Conservation (phyloP, 192 early-diverging fungal genomes). For the Umbelopsis sp. region DNA sequence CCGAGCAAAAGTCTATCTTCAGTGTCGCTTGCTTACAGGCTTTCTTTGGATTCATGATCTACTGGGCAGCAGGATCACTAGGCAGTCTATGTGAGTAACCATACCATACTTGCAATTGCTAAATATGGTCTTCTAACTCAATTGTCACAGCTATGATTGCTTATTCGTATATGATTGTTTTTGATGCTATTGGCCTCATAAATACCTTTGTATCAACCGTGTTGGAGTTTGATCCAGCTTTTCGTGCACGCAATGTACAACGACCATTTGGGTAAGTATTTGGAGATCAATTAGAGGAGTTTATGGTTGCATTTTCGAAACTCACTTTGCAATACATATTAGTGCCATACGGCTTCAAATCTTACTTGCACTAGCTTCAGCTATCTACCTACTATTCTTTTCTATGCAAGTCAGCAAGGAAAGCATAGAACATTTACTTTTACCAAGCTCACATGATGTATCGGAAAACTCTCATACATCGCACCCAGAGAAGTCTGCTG, state of each 20-base stretch:
- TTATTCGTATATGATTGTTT: constrained; percentile 52
- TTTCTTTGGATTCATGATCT: constrained; percentile 44
- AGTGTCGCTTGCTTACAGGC: constrained; percentile 51
- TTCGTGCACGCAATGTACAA: constrained; percentile 47
- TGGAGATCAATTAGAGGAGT: not conserved
- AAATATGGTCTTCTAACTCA: not conserved
- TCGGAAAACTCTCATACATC: constrained; percentile 25
- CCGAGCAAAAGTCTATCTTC: constrained; percentile 57
- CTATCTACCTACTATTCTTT: constrained; percentile 56
- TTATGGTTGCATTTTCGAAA: not conserved
- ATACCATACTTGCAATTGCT: not conserved
- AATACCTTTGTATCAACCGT: constrained; percentile 56
- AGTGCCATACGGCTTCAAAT: constrained; percentile 57
- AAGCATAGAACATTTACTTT: constrained; percentile 57
- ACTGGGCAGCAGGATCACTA: constrained; percentile 40
- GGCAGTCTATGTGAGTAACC: constrained; percentile 48
- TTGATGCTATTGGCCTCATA: constrained; percentile 61
- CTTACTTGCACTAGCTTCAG: constrained; percentile 51
- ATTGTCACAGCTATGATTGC: constrained; percentile 42
- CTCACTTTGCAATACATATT: too few relatives aligned
- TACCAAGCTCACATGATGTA: constrained; percentile 49
- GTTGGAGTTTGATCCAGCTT: constrained; percentile 39
- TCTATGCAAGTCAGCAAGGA: constrained; percentile 62
- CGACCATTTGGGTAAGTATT: constrained; percentile 56
- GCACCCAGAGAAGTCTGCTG: constrained; percentile 4